These are phyloP conservation scores for Entomophthora muscae DNA, from an alignment of 371 early-diverging fungal species.

Conservation along the genomic window DNA sequence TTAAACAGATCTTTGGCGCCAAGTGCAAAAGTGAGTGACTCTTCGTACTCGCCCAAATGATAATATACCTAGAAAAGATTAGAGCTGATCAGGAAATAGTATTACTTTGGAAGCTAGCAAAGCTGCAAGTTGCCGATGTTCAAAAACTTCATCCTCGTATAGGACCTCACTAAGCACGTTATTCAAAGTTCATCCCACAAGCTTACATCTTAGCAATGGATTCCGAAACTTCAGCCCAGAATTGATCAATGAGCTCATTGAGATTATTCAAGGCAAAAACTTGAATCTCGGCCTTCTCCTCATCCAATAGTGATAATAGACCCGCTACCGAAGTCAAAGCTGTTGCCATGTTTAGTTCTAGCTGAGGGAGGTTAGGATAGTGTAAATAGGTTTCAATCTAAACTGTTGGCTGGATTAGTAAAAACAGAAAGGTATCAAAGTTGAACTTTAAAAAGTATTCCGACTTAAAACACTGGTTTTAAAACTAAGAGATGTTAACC, in stretches of 20 bases:
- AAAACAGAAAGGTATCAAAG: no score
- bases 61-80: slow-evolving; percentile 50
- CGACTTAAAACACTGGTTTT: no score
- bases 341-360: background rate
- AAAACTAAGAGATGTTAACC: no score
- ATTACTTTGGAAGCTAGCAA: slow-evolving; percentile 87
- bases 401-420: no score
- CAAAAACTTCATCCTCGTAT: slow-evolving; percentile 75
- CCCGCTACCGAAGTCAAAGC: slow-evolving; percentile 21
- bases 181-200: background rate
- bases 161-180: slow-evolving; percentile 56
- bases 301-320: slow-evolving; percentile 81
- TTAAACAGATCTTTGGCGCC: slow-evolving; percentile 87
- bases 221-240: slow-evolving; percentile 96
- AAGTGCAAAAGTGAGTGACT: slow-evolving; percentile 84
- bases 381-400: no score
- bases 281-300: slow-evolving; percentile 76
- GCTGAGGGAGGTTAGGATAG: no score
- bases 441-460: no score
- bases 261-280: slow-evolving; percentile 80
- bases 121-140: slow-evolving; percentile 75
- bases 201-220: slow-evolving; percentile 78
- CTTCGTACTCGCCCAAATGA: slow-evolving; percentile 86
- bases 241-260: slow-evolving; percentile 70
- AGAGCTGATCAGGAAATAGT: background rate